Conservation (phyloP, 208 protist species). For the Leishmania aethiopica region DNA sequence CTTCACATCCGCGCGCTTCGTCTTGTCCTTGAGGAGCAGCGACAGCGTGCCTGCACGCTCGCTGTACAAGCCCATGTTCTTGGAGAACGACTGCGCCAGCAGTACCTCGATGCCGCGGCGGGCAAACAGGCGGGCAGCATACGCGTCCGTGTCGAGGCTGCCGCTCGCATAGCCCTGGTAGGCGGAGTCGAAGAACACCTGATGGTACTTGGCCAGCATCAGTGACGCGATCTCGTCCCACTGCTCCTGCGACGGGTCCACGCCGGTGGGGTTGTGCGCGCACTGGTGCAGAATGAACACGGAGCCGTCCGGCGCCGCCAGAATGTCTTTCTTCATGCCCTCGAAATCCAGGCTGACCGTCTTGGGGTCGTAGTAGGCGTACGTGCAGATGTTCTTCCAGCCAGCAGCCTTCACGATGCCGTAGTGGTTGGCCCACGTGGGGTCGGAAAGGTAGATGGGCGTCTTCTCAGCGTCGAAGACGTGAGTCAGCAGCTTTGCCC, state of each 20-base stretch:
- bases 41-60: constrained; percentile 94
- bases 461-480: constrained; percentile 37
- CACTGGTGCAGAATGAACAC: constrained; percentile 97
- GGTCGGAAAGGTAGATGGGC: constrained; percentile 80
- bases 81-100: constrained; percentile 96
- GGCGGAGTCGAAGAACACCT: constrained; percentile 97
- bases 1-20: constrained; percentile 69
- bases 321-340: constrained; percentile 82
- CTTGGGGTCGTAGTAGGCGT: constrained; percentile 82
- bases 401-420: constrained; percentile 63
- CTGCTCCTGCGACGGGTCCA: constrained; percentile 95
- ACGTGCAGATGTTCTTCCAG: constrained; percentile 62
- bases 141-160: constrained; percentile 94
- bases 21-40: constrained; percentile 66
- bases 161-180: constrained; percentile 98
- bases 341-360: constrained; percentile 83
- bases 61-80: constrained; percentile 98
- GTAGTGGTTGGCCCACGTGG: constrained; percentile 91
- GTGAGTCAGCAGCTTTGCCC: constrained; percentile 58
- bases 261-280: constrained; percentile 99
- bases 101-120: constrained; percentile 81
- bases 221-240: constrained; percentile 95
- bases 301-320: constrained; percentile 74
- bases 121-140: constrained; percentile 80
- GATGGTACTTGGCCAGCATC: constrained; percentile 77